These are phyloP conservation scores for Phytophthora aleatoria DNA, from an alignment of 352 stramenopile species.

Conservation along the genomic window DNA sequence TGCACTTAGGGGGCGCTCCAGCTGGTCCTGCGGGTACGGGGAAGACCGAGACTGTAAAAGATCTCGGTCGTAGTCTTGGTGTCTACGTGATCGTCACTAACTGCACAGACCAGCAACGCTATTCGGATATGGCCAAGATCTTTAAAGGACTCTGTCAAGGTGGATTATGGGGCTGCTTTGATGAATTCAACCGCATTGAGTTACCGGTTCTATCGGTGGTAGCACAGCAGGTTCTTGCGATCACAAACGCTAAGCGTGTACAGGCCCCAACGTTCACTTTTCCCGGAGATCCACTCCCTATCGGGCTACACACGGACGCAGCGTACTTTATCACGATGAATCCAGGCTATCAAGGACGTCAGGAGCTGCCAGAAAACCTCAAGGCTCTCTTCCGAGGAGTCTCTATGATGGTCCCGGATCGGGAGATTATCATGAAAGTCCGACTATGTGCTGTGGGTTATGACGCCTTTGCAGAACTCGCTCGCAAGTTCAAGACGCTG, in stretches of 20 bases:
- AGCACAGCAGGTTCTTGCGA: slow-evolving; percentile 91
- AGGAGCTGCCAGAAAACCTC: slow-evolving; percentile 93
- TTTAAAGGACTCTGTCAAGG: slow-evolving; percentile 93
- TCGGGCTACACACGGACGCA: slow-evolving; percentile 61
- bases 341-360: slow-evolving; percentile 91
- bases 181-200: slow-evolving; percentile 95
- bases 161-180: slow-evolving; percentile 91
- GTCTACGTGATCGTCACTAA: slow-evolving; percentile 94
- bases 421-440: slow-evolving; percentile 95
- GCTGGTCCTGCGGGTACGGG: slow-evolving; percentile 89
- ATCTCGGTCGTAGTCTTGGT: slow-evolving; percentile 89
- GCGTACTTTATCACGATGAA: slow-evolving; percentile 96
- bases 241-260: slow-evolving; percentile 73
- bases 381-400: slow-evolving; percentile 94
- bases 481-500: slow-evolving; percentile 95
- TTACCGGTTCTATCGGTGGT: slow-evolving; percentile 93
- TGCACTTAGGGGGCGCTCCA: slow-evolving; percentile 89
- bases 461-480: slow-evolving; percentile 91
- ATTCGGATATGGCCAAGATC: slow-evolving; percentile 94
- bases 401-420: slow-evolving; percentile 97
- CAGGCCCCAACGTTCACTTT: slow-evolving; percentile 63
- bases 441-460: slow-evolving; percentile 95
- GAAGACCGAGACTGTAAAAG: slow-evolving; percentile 93
- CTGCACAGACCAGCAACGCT: slow-evolving; percentile 91
- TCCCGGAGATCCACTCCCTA: slow-evolving; percentile 63